phyloP scores from a whole-genome alignment of 306 rosid genomes.

The Prunus mira region DNA sequence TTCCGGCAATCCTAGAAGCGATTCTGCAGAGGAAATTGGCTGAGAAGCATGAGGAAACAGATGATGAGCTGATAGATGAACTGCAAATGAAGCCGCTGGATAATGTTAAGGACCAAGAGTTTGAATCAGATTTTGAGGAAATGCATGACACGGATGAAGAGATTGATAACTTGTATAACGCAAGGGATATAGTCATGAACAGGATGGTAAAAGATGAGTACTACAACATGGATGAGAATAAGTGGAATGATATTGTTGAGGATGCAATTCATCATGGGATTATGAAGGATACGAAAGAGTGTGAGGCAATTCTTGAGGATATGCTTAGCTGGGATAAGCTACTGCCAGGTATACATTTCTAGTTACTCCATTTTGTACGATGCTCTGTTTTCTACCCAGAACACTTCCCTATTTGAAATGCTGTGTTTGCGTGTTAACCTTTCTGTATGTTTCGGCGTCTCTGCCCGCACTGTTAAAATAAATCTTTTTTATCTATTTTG shows the following conservation, averaged over 20 bases:
- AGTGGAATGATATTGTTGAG: constrained; percentile 41
- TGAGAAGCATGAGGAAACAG: constrained; percentile 74
- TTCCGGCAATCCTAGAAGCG: constrained; percentile 62
- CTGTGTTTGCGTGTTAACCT: background rate
- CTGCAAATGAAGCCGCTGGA: constrained; percentile 46
- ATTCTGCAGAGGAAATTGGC: constrained; percentile 60
- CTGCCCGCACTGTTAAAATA: background rate
- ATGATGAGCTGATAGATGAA: constrained; percentile 66
- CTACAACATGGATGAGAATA: constrained; percentile 39
- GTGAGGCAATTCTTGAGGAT: constrained; percentile 50
- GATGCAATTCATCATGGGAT: constrained; percentile 34
- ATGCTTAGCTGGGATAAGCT: constrained; percentile 57
- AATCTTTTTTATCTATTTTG: background rate
- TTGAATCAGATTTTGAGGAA: constrained; percentile 69
- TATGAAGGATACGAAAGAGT: constrained; percentile 38
- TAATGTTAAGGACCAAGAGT: constrained; percentile 36
- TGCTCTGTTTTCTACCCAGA: background rate
- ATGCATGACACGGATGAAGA: constrained; percentile 55
- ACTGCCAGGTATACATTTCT: constrained; percentile 34
- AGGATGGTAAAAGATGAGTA: constrained; percentile 48
- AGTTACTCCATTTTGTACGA: background rate
- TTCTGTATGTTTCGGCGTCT: background rate
- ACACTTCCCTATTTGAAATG: background rate
- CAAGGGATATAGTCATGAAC: constrained; percentile 50
- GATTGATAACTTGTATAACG: constrained; percentile 63